phyloP scores from a whole-genome alignment of 1,284 basidiomycete species.

The Ustilago crameri region DNA sequence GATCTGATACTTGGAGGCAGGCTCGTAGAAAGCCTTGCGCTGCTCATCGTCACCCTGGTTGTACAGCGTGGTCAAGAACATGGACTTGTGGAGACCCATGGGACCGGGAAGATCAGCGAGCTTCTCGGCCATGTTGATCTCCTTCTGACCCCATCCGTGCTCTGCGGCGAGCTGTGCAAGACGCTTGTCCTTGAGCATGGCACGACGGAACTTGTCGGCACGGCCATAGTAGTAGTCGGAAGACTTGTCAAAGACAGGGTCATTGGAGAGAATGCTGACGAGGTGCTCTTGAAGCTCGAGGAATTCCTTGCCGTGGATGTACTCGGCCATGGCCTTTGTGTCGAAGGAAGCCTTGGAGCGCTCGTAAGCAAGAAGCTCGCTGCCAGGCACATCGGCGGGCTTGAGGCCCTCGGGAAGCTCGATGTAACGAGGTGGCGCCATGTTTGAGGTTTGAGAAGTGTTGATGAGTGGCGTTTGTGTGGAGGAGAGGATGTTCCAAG shows the following conservation, averaged over 20 bases:
- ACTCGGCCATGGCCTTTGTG: slow-evolving; percentile 55
- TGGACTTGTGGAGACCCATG: slow-evolving; percentile 60
- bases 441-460: slow-evolving; percentile 1
- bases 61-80: slow-evolving; percentile 64
- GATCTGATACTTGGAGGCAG: slow-evolving; percentile 56
- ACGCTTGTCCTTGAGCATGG: slow-evolving; percentile 68
- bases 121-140: slow-evolving; percentile 49
- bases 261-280: slow-evolving; percentile 72
- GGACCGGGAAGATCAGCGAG: slow-evolving; percentile 61
- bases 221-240: slow-evolving; percentile 71
- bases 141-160: slow-evolving; percentile 68
- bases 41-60: slow-evolving; percentile 63
- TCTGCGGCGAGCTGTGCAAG: slow-evolving; percentile 66
- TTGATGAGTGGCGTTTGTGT: background rate
- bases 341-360: slow-evolving; percentile 62
- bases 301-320: slow-evolving; percentile 59
- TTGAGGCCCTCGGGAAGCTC: slow-evolving; percentile 57
- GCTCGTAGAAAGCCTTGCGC: slow-evolving; percentile 57
- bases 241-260: slow-evolving; percentile 76
- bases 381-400: slow-evolving; percentile 56
- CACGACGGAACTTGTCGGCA: slow-evolving; percentile 65
- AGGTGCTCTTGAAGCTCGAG: slow-evolving; percentile 71
- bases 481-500: background rate
- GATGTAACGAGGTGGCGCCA: slow-evolving; percentile 47
- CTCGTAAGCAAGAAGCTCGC: slow-evolving; percentile 58